Conservation (phyloP, 2,329 filamentous ascomycete species). For the Mycosphaerelloides madeirae region DNA sequence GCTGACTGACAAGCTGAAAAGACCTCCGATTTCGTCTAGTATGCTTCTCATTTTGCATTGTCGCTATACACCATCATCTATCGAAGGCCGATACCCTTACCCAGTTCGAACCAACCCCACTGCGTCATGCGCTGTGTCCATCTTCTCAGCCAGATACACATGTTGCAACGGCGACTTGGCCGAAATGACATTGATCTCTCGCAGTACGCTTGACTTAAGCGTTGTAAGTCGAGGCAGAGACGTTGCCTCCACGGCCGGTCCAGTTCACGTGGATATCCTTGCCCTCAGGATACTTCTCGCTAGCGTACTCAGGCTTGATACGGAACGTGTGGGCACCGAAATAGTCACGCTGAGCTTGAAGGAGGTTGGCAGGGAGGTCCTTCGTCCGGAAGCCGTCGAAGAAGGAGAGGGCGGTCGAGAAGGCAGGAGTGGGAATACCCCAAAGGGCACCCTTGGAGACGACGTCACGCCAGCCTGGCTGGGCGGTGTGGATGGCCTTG, state of each 20-base stretch:
- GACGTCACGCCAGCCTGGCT: constrained; percentile 82
- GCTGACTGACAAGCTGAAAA: background rate
- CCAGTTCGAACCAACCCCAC: background rate
- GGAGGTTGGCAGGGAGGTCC: constrained; percentile 93
- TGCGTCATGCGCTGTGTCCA: background rate
- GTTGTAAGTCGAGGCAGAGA: constrained; percentile 95
- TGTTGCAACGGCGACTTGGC: background rate
- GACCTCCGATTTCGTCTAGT: background rate
- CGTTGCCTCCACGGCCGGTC: constrained; percentile 95
- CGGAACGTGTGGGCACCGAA: constrained; percentile 66
- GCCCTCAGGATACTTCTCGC: constrained; percentile 67
- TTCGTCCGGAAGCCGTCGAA: constrained; percentile 98
- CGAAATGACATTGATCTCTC: background rate
- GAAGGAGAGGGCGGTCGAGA: constrained; percentile 96
- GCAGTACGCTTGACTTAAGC: constrained; percentile 56
- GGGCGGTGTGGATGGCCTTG: constrained; percentile 95
- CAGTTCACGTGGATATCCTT: constrained; percentile 98
- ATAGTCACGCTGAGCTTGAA: constrained; percentile 99
- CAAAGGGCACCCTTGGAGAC: constrained; percentile 87
- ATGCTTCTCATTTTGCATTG: constrained; percentile 1
- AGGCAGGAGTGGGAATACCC: constrained; percentile 92
- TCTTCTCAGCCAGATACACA: background rate
- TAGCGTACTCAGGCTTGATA: constrained; percentile 50
- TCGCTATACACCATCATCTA: background rate
- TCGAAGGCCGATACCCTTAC: too few relatives aligned